Percentiles rank a stretch among this genome's conserved stretches.
Conservation (phyloP, 371 early-diverging fungal species). For the Rhizopus sp. region DNA sequence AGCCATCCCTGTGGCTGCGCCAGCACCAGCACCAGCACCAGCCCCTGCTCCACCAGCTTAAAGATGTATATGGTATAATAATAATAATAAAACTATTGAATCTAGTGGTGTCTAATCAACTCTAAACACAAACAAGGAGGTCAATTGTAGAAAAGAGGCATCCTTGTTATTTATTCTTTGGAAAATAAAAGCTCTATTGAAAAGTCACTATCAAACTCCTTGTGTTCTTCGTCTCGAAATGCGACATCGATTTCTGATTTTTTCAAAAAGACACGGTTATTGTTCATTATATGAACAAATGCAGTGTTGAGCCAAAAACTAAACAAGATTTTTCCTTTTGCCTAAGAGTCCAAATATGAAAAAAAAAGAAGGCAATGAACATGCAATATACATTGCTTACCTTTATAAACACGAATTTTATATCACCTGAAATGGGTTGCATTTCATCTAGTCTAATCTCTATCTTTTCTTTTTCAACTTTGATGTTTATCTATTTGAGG, state of each 20-base stretch:
- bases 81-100: too few species aligned
- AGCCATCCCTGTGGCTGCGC: background rate
- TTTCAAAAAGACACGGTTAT: slow-evolving; percentile 30
- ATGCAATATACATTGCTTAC: slow-evolving; percentile 32
- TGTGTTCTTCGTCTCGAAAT: slow-evolving; percentile 17
- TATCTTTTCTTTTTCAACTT: background rate
- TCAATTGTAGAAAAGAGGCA: too few species aligned
- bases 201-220: slow-evolving; percentile 27
- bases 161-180: slow-evolving; percentile 7
- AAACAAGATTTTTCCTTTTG: slow-evolving; percentile 5
- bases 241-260: slow-evolving; percentile 44
- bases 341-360: slow-evolving; percentile 3
- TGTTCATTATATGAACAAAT: slow-evolving; percentile 33
- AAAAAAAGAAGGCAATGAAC: background rate
- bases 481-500: background rate
- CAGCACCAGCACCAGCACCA: too few species aligned
- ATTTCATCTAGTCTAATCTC: slow-evolving; percentile 3
- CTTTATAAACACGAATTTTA: slow-evolving; percentile 49
- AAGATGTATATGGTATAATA: too few species aligned
- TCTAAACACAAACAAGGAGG: too few species aligned
- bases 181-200: slow-evolving; percentile 27
- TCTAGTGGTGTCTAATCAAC: too few species aligned
- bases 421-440: slow-evolving; percentile 43
- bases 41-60: too few species aligned
- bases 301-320: slow-evolving; percentile 54